These are phyloP conservation scores for Pestalotiopsis sp. DNA, from an alignment of 2,329 filamentous ascomycete genomes.

Conservation along the genomic window DNA sequence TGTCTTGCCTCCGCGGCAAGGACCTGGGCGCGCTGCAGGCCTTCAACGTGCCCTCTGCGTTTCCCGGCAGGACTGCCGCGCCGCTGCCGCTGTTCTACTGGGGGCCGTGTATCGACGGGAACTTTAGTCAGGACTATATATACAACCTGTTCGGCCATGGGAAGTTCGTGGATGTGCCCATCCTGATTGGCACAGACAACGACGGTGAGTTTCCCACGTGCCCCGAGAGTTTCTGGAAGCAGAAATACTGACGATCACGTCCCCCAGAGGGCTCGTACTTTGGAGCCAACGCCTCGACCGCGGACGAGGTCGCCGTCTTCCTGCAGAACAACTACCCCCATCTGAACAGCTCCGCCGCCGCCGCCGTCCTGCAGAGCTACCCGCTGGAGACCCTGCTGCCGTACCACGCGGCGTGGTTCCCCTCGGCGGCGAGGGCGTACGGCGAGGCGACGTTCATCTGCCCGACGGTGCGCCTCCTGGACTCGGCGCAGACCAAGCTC, in stretches of 20 bases:
- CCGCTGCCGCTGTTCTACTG: conserved; percentile 49
- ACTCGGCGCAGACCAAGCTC: conserved; percentile 19
- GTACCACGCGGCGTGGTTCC: conserved; percentile 44
- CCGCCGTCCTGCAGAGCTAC: conserved; percentile 41
- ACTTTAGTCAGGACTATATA: conserved; percentile 44
- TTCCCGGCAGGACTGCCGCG: conserved; percentile 35
- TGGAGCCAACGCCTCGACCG: conserved; percentile 37
- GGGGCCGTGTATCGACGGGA: conserved; percentile 53
- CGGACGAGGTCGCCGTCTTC: conserved; percentile 40
- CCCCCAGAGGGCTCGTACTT: conserved; percentile 49
- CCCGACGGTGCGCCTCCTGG: conserved; percentile 35
- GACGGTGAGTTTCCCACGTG: conserved; percentile 38
- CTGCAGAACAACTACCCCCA: conserved; percentile 50
- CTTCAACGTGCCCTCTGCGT: conserved; percentile 42
- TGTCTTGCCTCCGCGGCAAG: conserved; percentile 45
- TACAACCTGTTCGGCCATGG: conserved; percentile 42
- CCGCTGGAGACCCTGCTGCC: conserved; percentile 38
- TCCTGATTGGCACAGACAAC: conserved; percentile 46
- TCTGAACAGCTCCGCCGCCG: conserved; percentile 38
- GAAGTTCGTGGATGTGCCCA: conserved; percentile 44
- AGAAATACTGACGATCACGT: neutral
- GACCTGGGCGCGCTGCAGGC: conserved; percentile 39
- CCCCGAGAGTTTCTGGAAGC: too few relatives aligned
- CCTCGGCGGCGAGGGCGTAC: conserved; percentile 26
- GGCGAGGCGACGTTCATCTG: conserved; percentile 48